Base-by-base conservation (phyloP, 2,329 filamentous ascomycete genomes). In the Chaetothyriales sp. region DNA sequence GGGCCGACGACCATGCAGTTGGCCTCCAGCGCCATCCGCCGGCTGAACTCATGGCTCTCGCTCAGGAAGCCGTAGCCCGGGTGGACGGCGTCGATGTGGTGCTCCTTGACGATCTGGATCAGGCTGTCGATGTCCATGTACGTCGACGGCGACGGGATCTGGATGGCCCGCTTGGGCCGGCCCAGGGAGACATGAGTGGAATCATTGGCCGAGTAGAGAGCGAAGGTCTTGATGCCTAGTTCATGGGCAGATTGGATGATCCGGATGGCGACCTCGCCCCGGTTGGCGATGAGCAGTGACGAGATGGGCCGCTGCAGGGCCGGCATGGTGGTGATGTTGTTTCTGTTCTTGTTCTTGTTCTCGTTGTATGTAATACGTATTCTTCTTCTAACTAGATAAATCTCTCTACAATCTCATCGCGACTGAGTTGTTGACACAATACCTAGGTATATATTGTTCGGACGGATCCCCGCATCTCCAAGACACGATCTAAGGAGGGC, bases 51-150 rank as follows among this genome's bases (percentile, higher is more conserved):
- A 1, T 72, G 65, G 19, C 68, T 75, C 58, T 80, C 77, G 10
- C 73, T 76, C 1, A 80, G 65, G 63, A 94, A 80, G 8, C 77
- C 77, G 64, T 80, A 80, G 3, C 76, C 77, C 0, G 77, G 76
- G 60, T 79, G 76, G 0, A 80, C 66, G 2, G 75, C 68, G 57
- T 79, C 74, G 44, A 80, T 76, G 0, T 64, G 55, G 58, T 79
- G 61, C 39, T 73, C 65, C 50, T 71, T 68, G 2, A 64, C 73
- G 20, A 80, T 62, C 0, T 62, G 51, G 6, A 79, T 61, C 0
- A 81, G 62, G 5, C 67, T 61, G 6, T 69, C 53, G 28, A 79
- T 73, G 55, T 75, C 66, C 58, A 79, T 69, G 57, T 80, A 81
- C 0, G 71, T 68, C 1, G 70, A 63, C 18, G 76, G 67, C 0